Evolutionary conservation across 2,329 filamentous ascomycete genomes (phyloP).

Genomic region (Coniochaeta pulveracea): DNA sequence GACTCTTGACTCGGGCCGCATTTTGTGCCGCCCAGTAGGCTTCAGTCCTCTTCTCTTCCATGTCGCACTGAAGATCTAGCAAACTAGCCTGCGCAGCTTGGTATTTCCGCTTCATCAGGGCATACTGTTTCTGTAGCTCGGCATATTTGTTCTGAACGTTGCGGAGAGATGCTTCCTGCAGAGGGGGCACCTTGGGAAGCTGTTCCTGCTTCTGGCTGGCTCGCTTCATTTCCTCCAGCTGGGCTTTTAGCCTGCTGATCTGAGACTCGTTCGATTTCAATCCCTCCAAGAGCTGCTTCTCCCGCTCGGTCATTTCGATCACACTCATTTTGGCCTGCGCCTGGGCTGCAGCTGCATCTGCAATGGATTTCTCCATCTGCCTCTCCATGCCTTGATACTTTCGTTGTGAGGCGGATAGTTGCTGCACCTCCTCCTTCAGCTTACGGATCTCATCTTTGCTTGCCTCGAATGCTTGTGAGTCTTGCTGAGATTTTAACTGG

Average conservation of each 20-base stretch:
- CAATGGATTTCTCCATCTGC: conserved; percentile 43
- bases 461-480: conserved; percentile 50
- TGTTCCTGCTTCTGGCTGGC: too few species aligned
- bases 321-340: conserved; percentile 47
- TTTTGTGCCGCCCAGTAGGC: conserved; percentile 7
- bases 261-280: conserved; percentile 34
- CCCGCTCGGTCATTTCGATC: conserved; percentile 41
- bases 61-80: conserved; percentile 31
- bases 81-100: conserved; percentile 37
- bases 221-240: conserved; percentile 9
- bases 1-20: conserved; percentile 24
- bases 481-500: conserved; percentile 52
- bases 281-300: conserved; percentile 32
- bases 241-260: conserved; percentile 32
- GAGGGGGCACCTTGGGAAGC: conserved; percentile 3
- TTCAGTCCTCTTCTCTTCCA: conserved; percentile 12
- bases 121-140: conserved; percentile 41
- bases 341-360: conserved; percentile 46
- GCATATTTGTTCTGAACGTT: conserved; percentile 41
- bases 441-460: conserved; percentile 48
- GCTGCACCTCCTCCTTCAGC: conserved; percentile 46
- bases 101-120: conserved; percentile 38
- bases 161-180: conserved; percentile 27
- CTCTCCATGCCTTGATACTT: conserved; percentile 54
- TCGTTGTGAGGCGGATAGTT: conserved; percentile 48